phyloP scores from a whole-genome alignment of 2,329 filamentous ascomycete species.

The Geoglossum cookeanum region DNA sequence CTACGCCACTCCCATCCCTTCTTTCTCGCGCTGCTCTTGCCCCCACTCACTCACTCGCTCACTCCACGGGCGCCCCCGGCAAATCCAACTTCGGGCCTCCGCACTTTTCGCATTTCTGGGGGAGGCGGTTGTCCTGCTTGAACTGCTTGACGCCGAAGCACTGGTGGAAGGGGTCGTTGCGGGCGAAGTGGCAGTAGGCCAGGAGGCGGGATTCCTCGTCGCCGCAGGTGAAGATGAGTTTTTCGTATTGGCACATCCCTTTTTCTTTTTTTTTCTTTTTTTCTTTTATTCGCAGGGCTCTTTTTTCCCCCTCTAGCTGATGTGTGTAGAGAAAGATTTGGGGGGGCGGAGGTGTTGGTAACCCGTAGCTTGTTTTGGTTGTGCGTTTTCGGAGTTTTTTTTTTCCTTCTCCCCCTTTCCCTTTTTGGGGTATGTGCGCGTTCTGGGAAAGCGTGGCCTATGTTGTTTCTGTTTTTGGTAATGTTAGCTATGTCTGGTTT shows the following conservation, averaged over 20 bases:
- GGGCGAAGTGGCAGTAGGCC: slow-evolving; percentile 55
- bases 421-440: no score
- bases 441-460: no score
- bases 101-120: slow-evolving; percentile 33
- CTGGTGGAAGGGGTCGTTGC: slow-evolving; percentile 50
- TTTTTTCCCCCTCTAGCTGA: neutral
- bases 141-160: slow-evolving; percentile 48
- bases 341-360: no score
- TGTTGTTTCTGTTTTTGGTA: neutral
- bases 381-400: no score
- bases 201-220: slow-evolving; percentile 41
- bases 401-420: no score
- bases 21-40: no score
- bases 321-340: no score
- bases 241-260: slow-evolving; percentile 51
- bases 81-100: slow-evolving; percentile 6
- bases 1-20: no score
- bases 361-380: no score
- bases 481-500: neutral
- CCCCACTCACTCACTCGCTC: no score
- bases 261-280: neutral
- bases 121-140: slow-evolving; percentile 23
- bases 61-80: neutral
- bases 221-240: slow-evolving; percentile 45
- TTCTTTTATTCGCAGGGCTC: neutral